These are phyloP conservation scores for Suhomyces guaymorum DNA, from an alignment of 1,139 yeast genomes.

Conservation along the genomic window DNA sequence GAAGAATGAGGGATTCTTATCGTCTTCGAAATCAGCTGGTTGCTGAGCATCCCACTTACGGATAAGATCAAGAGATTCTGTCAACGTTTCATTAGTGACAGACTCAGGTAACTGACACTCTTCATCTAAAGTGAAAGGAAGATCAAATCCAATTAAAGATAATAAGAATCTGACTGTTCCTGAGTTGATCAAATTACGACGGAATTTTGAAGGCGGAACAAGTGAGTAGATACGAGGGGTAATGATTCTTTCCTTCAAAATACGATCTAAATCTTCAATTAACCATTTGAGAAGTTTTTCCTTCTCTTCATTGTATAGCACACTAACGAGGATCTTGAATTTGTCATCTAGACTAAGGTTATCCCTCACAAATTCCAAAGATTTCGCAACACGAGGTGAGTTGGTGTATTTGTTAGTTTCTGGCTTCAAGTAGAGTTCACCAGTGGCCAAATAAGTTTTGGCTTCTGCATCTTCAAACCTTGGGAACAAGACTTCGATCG, in stretches of 20 bases:
- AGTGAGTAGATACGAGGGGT: constrained; percentile 16
- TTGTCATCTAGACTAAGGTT: constrained; percentile 36
- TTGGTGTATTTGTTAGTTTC: constrained; percentile 18
- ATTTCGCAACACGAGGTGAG: constrained; percentile 33
- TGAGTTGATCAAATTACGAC: constrained; percentile 37
- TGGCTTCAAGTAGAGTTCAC: constrained; percentile 45
- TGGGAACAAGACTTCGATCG: constrained; percentile 69
- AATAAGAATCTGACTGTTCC: constrained; percentile 38
- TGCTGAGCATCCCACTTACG: constrained; percentile 35
- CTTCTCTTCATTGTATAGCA: constrained; percentile 49
- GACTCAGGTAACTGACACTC: constrained; percentile 29
- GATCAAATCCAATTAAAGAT: constrained; percentile 35
- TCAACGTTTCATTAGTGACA: constrained; percentile 22
- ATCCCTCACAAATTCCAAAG: constrained; percentile 40
- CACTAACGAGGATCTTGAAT: constrained; percentile 50
- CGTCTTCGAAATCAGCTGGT: constrained; percentile 44
- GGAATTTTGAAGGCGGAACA: constrained; percentile 20
- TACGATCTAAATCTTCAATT: constrained; percentile 36
- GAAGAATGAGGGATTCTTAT: constrained; percentile 39
- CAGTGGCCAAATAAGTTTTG: constrained; percentile 45
- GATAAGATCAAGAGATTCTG: constrained; percentile 26
- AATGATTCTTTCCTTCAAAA: constrained; percentile 25
- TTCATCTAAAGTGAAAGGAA: constrained; percentile 39
- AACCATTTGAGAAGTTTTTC: constrained; percentile 45
- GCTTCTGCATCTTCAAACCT: constrained; percentile 50